A percentile compares a stretch with the other conserved stretches of the same genome.
phyloP scores from a whole-genome alignment of 306 rosid genomes.

The Trifolium pratense region DNA sequence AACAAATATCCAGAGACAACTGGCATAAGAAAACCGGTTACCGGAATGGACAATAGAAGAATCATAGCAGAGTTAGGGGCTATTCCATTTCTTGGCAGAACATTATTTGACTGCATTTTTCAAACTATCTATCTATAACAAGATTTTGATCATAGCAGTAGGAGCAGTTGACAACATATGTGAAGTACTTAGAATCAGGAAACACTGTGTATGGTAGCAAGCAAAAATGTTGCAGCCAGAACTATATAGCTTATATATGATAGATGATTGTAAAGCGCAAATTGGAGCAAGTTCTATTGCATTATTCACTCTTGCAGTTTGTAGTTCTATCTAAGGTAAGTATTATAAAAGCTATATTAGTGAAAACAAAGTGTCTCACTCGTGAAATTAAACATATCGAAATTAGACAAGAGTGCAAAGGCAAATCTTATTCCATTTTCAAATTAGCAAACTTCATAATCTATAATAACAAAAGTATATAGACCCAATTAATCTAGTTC shows the following conservation, averaged over 20 bases:
- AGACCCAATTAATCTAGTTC: not conserved
- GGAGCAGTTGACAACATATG: constrained; percentile 65
- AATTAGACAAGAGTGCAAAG: not conserved
- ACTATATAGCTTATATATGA: not conserved
- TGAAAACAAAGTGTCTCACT: not conserved
- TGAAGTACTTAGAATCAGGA: too few relatives aligned
- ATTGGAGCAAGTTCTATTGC: constrained; percentile 49
- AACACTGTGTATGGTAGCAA: not conserved
- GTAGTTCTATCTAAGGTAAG: too few relatives aligned
- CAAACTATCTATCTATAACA: constrained; percentile 78
- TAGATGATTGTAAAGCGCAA: not conserved
- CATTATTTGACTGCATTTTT: constrained; percentile 79
- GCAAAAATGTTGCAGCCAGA: not conserved
- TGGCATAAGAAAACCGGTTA: constrained; percentile 78
- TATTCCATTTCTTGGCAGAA: constrained; percentile 72
- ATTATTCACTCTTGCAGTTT: constrained; percentile 70
- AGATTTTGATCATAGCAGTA: constrained; percentile 73
- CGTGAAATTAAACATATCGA: too few relatives aligned
- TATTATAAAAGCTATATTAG: constrained; percentile 36
- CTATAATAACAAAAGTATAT: too few relatives aligned
- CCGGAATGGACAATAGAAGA: constrained; percentile 74
- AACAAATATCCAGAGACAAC: too few relatives aligned
- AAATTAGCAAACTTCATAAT: too few relatives aligned
- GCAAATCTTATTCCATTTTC: not conserved
- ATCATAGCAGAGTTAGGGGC: constrained; percentile 94